Evolutionary conservation across 2,329 filamentous ascomycete species (phyloP), one percentile per base, ranked within the genome.

Genomic region (Penicillium sp.): DNA sequence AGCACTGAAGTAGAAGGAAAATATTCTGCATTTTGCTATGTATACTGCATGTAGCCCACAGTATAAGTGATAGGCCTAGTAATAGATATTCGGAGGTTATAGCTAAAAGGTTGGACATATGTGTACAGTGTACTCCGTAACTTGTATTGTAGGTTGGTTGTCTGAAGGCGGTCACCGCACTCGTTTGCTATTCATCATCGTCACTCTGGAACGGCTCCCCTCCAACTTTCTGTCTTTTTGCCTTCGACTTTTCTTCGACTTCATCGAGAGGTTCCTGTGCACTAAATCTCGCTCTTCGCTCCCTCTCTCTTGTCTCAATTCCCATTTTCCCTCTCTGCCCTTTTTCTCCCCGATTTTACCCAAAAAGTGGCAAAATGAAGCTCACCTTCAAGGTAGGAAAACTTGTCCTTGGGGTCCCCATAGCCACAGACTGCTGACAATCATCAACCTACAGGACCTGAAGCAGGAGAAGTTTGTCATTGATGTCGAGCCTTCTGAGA

Each of bases 401-500:
- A 47, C 50, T 55, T 55, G 51, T 46, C 56, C 60, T 61, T 58
- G 57, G 62, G 60, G 60, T 56, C 53, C 55, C 50, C 52, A 51
- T 53, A 53, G 19, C 36, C 16, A 47, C 39, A 32, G 36, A 34
- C 18, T 11, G 58, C 60, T 70, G 51, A 70, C 57, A 13, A 42
- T 42, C 39, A 35, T 57, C 46, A 19, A 45, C 34, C 7, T 48
- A 58, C 50, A 97, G 92, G 94, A 99, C 80, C 84, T 99, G 70
- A 97, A 97, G 82, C 94, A 97, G 78, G 90, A 97, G 76, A 97
- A 97, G 81, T 99, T 99, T 79, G 86, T 87, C 70, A 89, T 99
- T 80, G 93, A 97, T 66, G 90, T 91, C 70, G 92, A 97, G 76
- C 90, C 92, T 61, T 87, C 89, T 62, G 92, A 97, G 73, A 89